Percentiles rank a stretch among this genome's conserved stretches.
phyloP scores from a whole-genome alignment of 441 rosid genomes.

The Gossypium aridum region DNA sequence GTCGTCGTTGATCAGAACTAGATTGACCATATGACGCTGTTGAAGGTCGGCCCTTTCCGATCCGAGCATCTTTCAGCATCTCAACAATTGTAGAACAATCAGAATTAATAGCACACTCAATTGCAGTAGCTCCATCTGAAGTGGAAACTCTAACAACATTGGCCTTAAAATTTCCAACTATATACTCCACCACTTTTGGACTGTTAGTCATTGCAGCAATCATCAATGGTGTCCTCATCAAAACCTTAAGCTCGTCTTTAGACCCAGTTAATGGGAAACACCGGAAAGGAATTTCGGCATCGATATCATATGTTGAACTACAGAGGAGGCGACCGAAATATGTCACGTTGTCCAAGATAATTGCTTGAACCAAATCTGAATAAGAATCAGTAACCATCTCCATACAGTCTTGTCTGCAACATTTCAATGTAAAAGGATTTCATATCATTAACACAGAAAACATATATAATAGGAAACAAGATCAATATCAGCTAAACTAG shows the following conservation, averaged over 20 bases:
- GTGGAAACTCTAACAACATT: background rate
- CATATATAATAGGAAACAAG: background rate
- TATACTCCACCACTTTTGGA: background rate
- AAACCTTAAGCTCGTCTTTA: background rate
- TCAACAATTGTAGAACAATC: background rate
- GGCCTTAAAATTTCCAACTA: background rate
- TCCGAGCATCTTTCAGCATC: background rate
- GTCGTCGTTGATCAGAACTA: background rate
- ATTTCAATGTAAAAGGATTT: background rate
- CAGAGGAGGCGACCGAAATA: background rate
- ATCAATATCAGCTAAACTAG: background rate
- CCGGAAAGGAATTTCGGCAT: background rate
- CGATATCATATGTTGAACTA: no score
- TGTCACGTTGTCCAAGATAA: background rate
- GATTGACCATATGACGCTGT: background rate
- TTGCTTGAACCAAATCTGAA: background rate
- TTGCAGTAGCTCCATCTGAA: background rate
- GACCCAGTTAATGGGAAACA: no score
- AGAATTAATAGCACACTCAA: background rate
- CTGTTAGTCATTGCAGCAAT: background rate
- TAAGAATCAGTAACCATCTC: background rate
- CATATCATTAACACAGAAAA: background rate
- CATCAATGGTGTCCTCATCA: background rate
- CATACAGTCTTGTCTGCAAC: background rate
- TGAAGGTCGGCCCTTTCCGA: background rate